Evolutionary conservation across 225 moss, liverwort and hornwort genomes (phyloP).

Genomic region (Polytrichum formosum): DNA sequence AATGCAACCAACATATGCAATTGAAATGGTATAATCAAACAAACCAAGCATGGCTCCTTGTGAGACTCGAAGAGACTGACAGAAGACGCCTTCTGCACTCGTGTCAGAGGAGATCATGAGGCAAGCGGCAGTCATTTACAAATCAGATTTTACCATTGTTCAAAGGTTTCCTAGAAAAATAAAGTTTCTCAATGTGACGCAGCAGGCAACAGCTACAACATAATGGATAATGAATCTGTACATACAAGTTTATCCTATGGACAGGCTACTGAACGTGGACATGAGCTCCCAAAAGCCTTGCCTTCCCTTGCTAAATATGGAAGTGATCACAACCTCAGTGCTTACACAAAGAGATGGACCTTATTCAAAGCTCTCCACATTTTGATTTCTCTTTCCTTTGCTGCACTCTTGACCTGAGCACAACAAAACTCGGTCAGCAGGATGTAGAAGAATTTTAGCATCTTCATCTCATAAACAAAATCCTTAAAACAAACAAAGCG

Average conservation of each 20-base stretch:
- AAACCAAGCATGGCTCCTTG: too few species aligned
- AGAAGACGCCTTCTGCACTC: too few species aligned
- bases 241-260: constrained; percentile 37
- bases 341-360: constrained; percentile 8
- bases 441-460: neutral
- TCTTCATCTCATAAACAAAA: too few species aligned
- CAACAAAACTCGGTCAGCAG: neutral
- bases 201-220: constrained; percentile 28
- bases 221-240: constrained; percentile 57
- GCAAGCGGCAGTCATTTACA: too few species aligned
- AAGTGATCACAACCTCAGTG: constrained; percentile 11
- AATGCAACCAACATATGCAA: too few species aligned
- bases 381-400: constrained; percentile 2
- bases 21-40: too few species aligned
- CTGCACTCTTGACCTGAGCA: constrained; percentile 6
- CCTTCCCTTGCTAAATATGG: constrained; percentile 3
- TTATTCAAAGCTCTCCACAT: constrained; percentile 3
- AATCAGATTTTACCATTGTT: too few species aligned
- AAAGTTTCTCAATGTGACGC: constrained; percentile 20
- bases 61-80: too few species aligned
- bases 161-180: too few species aligned
- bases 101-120: too few species aligned
- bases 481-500: too few species aligned
- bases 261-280: constrained; percentile 22
- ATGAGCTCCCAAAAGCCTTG: constrained; percentile 29